Conservation (phyloP, 306 rosid genomes). For the Citrullus amarus region DNA sequence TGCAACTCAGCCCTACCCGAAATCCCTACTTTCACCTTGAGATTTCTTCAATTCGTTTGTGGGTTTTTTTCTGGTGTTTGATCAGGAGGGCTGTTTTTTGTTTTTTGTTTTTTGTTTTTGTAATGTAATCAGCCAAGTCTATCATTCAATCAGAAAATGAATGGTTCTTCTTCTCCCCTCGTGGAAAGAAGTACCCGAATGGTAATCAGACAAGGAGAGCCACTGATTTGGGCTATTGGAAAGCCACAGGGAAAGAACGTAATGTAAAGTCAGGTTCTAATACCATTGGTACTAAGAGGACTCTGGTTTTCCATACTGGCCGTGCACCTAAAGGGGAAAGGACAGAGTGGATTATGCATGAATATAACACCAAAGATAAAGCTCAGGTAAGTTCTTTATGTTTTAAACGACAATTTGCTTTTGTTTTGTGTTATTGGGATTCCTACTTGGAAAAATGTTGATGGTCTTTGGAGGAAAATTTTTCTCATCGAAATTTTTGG, state of each 20-base stretch:
- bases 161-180: slow-evolving; percentile 96
- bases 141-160: slow-evolving; percentile 62
- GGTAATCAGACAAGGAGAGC: slow-evolving; percentile 88
- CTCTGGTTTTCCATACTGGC: slow-evolving; percentile 82
- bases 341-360: slow-evolving; percentile 96
- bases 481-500: too few relatives aligned
- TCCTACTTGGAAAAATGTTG: too few relatives aligned
- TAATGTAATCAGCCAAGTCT: slow-evolving; percentile 41
- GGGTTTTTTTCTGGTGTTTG: not conserved
- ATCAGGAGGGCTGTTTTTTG: not conserved
- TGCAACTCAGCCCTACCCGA: not conserved
- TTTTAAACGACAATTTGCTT: not conserved
- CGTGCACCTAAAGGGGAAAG: slow-evolving; percentile 97
- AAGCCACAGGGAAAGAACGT: slow-evolving; percentile 97
- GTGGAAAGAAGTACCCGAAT: slow-evolving; percentile 91
- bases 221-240: slow-evolving; percentile 86
- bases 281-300: slow-evolving; percentile 70
- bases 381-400: slow-evolving; percentile 38
- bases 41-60: not conserved
- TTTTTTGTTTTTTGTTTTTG: not conserved
- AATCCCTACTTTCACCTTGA: not conserved
- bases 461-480: too few relatives aligned
- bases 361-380: slow-evolving; percentile 56
- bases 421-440: not conserved
- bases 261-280: slow-evolving; percentile 57